phyloP scores from a whole-genome alignment of 2,329 filamentous ascomycete species.

The Passalora sequoiae region DNA sequence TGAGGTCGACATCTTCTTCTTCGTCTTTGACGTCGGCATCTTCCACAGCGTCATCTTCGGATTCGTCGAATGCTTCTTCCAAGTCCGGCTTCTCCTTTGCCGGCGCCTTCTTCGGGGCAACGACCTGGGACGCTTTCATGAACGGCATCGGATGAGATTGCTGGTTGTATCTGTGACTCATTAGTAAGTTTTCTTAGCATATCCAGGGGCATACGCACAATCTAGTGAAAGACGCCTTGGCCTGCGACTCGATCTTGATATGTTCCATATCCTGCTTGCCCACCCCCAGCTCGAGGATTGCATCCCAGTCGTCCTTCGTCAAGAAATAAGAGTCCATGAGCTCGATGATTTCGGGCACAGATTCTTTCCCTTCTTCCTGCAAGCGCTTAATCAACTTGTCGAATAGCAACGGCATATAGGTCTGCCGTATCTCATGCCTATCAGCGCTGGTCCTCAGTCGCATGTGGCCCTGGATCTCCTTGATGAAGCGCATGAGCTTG shows the following conservation, averaged over 20 bases:
- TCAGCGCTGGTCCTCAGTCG: constrained; percentile 84
- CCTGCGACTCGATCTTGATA: constrained; percentile 74
- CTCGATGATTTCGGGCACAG: constrained; percentile 76
- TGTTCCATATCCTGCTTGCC: constrained; percentile 72
- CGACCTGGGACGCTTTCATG: constrained; percentile 81
- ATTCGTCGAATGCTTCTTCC: constrained; percentile 92
- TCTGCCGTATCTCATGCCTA: constrained; percentile 86
- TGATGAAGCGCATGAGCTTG: constrained; percentile 71
- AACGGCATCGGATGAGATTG: constrained; percentile 87
- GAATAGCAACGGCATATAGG: constrained; percentile 89
- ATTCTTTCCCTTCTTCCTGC: constrained; percentile 72
- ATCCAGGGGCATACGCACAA: constrained; percentile 56
- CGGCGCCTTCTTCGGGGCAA: constrained; percentile 64
- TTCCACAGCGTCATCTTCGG: constrained; percentile 59
- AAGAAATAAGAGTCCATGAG: constrained; percentile 97
- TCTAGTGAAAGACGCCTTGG: constrained; percentile 85
- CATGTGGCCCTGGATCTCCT: constrained; percentile 97
- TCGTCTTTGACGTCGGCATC: constrained; percentile 45
- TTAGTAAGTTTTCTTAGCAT: constrained; percentile 17
- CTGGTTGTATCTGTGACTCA: constrained; percentile 65
- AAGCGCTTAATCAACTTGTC: constrained; percentile 69
- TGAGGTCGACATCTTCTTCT: constrained; percentile 69
- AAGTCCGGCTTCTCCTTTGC: constrained; percentile 81
- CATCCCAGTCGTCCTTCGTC: constrained; percentile 91
- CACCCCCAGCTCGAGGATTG: constrained; percentile 83